Percentiles rank a stretch among this genome's conserved stretches.
These are phyloP conservation scores for Aquanectria penicillioides DNA, from an alignment of 2,329 filamentous ascomycete species.

Conservation along the genomic window DNA sequence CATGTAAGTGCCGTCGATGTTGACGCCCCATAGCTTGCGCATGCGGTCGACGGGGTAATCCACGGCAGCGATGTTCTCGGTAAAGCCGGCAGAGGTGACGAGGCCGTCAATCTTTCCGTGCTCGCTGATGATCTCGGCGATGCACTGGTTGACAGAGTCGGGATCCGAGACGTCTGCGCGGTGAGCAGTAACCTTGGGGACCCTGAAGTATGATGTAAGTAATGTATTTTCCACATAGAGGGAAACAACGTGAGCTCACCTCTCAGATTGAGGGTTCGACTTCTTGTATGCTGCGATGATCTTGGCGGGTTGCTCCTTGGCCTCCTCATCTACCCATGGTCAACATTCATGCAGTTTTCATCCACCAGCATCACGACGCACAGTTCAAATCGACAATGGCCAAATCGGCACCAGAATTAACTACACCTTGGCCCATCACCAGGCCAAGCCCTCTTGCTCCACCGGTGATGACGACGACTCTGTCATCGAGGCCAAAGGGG, in stretches of 20 bases:
- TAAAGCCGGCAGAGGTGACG: constrained; percentile 95
- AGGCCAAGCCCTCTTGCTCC: constrained; percentile 89
- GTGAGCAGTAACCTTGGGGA: constrained; percentile 88
- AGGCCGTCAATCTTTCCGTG: constrained; percentile 89
- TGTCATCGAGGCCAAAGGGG: constrained; percentile 85
- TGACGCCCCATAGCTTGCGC: constrained; percentile 92
- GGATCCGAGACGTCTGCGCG: constrained; percentile 88
- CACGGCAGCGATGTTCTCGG: constrained; percentile 92
- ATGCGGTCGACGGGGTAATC: constrained; percentile 90
- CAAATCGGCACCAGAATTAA: constrained; percentile 86
- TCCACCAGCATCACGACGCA: constrained; percentile 53
- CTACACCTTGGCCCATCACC: constrained; percentile 91
- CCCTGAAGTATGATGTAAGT: too few species aligned
- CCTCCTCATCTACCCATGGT: constrained; percentile 75
- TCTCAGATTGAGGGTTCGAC: constrained; percentile 79
- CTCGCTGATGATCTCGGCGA: constrained; percentile 64
- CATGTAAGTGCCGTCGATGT: constrained; percentile 90
- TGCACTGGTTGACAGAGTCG: constrained; percentile 77
- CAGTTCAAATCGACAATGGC: constrained; percentile 95
- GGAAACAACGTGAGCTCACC: constrained; percentile 53
- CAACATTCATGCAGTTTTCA: not conserved
- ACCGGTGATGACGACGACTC: constrained; percentile 86
- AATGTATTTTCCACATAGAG: not conserved
- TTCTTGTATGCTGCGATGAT: constrained; percentile 79
- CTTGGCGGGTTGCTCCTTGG: constrained; percentile 76